Conservation (phyloP, 805 yeast species). For the Saccharomycopsis selenospora region DNA sequence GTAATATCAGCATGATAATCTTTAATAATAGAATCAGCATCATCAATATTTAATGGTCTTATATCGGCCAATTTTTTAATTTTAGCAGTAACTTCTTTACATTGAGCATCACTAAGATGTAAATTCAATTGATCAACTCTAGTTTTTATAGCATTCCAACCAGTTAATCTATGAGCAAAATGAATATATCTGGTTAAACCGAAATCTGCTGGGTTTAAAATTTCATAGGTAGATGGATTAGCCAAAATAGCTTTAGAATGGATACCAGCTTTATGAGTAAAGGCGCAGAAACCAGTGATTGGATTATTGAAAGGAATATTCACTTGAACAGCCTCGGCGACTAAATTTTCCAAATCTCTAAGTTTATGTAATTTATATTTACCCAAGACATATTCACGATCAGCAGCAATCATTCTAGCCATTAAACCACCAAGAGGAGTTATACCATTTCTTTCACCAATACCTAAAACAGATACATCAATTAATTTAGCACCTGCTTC, state of each 20-base stretch:
- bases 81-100: conserved; percentile 90
- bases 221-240: conserved; percentile 98
- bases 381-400: conserved; percentile 88
- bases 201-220: conserved; percentile 87
- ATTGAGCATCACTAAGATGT: conserved; percentile 81
- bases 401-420: conserved; percentile 99
- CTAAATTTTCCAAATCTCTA: conserved; percentile 91
- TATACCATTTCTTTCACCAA: conserved; percentile 98
- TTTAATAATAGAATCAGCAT: conserved; percentile 93
- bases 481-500: conserved; percentile 96
- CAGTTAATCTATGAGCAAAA: conserved; percentile 95
- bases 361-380: conserved; percentile 94
- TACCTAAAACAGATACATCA: conserved; percentile 93
- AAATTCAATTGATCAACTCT: conserved; percentile 96
- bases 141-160: conserved; percentile 98
- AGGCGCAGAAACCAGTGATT: conserved; percentile 98
- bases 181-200: conserved; percentile 95
- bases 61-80: conserved; percentile 94
- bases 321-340: conserved; percentile 95
- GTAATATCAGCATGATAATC: conserved; percentile 77
- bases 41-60: conserved; percentile 89
- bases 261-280: conserved; percentile 98
- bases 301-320: conserved; percentile 98
- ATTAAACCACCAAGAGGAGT: conserved; percentile 95
- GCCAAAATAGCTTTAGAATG: conserved; percentile 98